Conservation (phyloP, 352 stramenopile genomes). For the Globisporangium abappressorium region DNA sequence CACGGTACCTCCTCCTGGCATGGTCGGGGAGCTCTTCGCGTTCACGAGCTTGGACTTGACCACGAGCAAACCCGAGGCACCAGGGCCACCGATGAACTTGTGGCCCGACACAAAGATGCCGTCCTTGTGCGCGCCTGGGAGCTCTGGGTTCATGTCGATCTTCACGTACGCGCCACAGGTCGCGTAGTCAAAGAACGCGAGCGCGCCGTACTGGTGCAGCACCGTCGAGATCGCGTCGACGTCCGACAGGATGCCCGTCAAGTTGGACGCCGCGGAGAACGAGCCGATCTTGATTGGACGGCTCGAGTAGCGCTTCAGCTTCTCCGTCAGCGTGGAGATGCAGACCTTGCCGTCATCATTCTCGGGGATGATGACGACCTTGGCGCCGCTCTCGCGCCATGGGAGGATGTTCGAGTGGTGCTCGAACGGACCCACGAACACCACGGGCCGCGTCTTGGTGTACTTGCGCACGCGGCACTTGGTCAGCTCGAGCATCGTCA, state of each 20-base stretch:
- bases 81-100: constrained; percentile 95
- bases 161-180: constrained; percentile 90
- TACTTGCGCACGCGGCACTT: background rate
- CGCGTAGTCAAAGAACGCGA: constrained; percentile 96
- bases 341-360: constrained; percentile 51
- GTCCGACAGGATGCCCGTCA: constrained; percentile 93
- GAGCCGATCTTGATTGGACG: constrained; percentile 79
- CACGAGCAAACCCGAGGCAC: constrained; percentile 92
- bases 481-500: constrained; percentile 59
- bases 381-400: constrained; percentile 91
- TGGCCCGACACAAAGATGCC: constrained; percentile 95
- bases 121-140: constrained; percentile 83
- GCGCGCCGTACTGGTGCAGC: constrained; percentile 89
- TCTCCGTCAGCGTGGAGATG: constrained; percentile 40
- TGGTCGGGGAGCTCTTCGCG: constrained; percentile 49
- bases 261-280: constrained; percentile 93
- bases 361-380: constrained; percentile 80
- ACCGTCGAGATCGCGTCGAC: constrained; percentile 86
- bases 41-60: constrained; percentile 89
- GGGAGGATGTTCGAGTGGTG: constrained; percentile 98
- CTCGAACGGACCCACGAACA: constrained; percentile 94
- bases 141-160: constrained; percentile 96
- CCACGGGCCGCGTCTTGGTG: constrained; percentile 53
- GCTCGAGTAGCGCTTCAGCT: constrained; percentile 49
- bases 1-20: constrained; percentile 44